These are phyloP conservation scores for Eutrema yunnanense DNA, from an alignment of 345 rosid genomes.

Conservation along the genomic window DNA sequence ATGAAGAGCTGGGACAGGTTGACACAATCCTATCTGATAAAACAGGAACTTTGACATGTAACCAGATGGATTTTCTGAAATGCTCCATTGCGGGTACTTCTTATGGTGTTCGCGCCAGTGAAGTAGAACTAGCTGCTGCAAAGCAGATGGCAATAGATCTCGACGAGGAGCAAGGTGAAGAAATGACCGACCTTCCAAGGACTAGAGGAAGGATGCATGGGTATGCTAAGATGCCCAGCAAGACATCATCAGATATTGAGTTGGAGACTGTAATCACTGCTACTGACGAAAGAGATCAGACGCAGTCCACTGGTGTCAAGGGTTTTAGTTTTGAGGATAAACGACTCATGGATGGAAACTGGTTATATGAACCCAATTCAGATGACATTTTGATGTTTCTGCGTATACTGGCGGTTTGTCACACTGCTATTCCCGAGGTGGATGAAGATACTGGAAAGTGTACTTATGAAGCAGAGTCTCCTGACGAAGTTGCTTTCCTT, in stretches of 20 bases:
- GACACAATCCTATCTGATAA: slow-evolving; percentile 69
- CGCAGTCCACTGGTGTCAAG: slow-evolving; percentile 31
- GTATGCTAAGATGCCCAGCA: slow-evolving; percentile 24
- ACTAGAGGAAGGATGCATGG: slow-evolving; percentile 8
- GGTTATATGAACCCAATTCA: slow-evolving; percentile 41
- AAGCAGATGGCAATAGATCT: slow-evolving; percentile 43
- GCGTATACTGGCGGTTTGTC: slow-evolving; percentile 64
- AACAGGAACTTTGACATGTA: slow-evolving; percentile 85
- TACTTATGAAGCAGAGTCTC: slow-evolving; percentile 82
- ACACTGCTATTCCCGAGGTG: slow-evolving; percentile 59
- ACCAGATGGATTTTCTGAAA: slow-evolving; percentile 71
- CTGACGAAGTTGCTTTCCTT: slow-evolving; percentile 72
- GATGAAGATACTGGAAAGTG: slow-evolving; percentile 43
- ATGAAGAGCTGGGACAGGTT: slow-evolving; percentile 82
- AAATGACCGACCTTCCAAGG: slow-evolving; percentile 2
- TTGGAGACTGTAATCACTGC: slow-evolving; percentile 68
- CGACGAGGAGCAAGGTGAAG: slow-evolving; percentile 28
- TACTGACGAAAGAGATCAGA: slow-evolving; percentile 38
- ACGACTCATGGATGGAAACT: slow-evolving; percentile 49
- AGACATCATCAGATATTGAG: slow-evolving; percentile 55
- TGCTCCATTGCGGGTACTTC: slow-evolving; percentile 73
- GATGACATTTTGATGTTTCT: slow-evolving; percentile 51
- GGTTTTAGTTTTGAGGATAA: slow-evolving; percentile 65
- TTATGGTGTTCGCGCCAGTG: slow-evolving; percentile 50
- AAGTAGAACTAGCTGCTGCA: slow-evolving; percentile 61